Percentiles rank a stretch among this genome's conserved stretches.
These are phyloP conservation scores for Pseudoperonospora humuli DNA, from an alignment of 352 stramenopile species.

Conservation along the genomic window DNA sequence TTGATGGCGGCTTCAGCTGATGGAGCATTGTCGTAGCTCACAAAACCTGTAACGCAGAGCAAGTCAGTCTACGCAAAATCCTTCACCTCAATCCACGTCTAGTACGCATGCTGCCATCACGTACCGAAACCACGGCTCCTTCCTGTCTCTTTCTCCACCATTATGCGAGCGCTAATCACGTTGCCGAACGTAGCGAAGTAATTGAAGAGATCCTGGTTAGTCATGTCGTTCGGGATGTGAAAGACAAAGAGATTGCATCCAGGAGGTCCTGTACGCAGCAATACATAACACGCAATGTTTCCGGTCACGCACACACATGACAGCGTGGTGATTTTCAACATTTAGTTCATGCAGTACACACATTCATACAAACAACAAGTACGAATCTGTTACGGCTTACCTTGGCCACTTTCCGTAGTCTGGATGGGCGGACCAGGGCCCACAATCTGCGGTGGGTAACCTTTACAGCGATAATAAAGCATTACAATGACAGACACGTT, in stretches of 20 bases:
- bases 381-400: constrained; percentile 27
- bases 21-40: constrained; percentile 92
- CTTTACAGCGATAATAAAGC: constrained; percentile 16
- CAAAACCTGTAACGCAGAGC: constrained; percentile 76
- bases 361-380: constrained; percentile 5
- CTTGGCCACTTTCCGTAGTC: constrained; percentile 83
- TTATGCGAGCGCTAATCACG: constrained; percentile 93
- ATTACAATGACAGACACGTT: constrained; percentile 1
- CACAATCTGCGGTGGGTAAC: constrained; percentile 77
- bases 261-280: constrained; percentile 75
- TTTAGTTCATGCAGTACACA: constrained; percentile 42
- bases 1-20: constrained; percentile 91
- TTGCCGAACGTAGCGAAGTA: constrained; percentile 94
- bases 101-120: constrained; percentile 9
- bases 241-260: constrained; percentile 98
- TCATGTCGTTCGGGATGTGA: constrained; percentile 97
- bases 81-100: too few relatives aligned
- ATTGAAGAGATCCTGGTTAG: constrained; percentile 95
- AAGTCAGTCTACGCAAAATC: constrained; percentile 4
- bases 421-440: constrained; percentile 82
- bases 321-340: constrained; percentile 31
- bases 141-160: constrained; percentile 94
- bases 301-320: constrained; percentile 34
- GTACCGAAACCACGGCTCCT: constrained; percentile 91
- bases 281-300: constrained; percentile 34